Conservation (phyloP, 192 early-diverging fungal species). For the Backusella liffmaniae region DNA sequence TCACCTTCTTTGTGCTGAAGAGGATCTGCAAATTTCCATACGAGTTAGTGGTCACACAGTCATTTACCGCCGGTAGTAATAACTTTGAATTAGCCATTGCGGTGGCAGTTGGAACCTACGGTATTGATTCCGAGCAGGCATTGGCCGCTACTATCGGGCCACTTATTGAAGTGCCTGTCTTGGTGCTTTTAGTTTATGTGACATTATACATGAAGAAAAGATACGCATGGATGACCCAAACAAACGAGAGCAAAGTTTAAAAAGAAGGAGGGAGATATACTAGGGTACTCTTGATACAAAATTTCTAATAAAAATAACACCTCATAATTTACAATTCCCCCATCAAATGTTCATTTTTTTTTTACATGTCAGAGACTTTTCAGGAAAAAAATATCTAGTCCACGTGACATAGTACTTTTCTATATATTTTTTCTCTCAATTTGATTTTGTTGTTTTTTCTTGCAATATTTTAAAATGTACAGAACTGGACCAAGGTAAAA, state of each 20-base stretch:
- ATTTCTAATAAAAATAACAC: no score
- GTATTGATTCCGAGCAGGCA: conserved; percentile 61
- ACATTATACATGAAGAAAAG: conserved; percentile 9
- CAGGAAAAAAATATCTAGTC: no score
- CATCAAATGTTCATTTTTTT: background rate
- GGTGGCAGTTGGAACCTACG: conserved; percentile 64
- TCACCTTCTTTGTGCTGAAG: conserved; percentile 43
- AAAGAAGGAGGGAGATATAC: no score
- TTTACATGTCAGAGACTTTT: no score
- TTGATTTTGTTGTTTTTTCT: background rate
- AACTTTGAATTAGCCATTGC: conserved; percentile 81
- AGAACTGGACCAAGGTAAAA: conserved; percentile 33
- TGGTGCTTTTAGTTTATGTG: background rate
- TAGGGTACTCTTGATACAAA: no score
- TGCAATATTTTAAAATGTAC: conserved; percentile 18
- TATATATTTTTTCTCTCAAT: background rate
- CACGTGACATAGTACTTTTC: no score
- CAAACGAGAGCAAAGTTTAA: background rate
- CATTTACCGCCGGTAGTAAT: conserved; percentile 66
- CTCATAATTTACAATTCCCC: no score
- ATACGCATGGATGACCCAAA: background rate
- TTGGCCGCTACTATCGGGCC: conserved; percentile 66
- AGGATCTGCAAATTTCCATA: conserved; percentile 40
- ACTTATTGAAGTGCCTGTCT: conserved; percentile 67
- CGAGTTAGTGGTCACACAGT: conserved; percentile 49